These are phyloP conservation scores for Talaromyces sp. DNA, from an alignment of 2,329 filamentous ascomycete species.

Conservation along the genomic window DNA sequence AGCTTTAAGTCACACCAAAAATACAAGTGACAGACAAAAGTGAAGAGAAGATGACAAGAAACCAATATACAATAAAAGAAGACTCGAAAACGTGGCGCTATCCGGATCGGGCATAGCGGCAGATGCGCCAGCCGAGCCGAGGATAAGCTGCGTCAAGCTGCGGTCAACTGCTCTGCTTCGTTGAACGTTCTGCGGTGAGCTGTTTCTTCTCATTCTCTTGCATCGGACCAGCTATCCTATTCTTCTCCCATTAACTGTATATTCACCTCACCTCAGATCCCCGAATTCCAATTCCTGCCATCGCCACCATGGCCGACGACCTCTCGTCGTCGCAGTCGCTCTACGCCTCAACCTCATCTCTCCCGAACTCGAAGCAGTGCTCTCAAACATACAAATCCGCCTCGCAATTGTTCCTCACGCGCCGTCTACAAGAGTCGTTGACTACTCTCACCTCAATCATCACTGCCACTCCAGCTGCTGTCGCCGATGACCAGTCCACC, in stretches of 20 bases:
- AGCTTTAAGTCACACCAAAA: too few relatives aligned
- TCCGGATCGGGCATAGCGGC: conserved; percentile 16
- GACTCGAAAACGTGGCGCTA: not conserved
- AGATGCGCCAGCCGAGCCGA: conserved; percentile 27
- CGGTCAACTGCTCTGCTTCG: not conserved
- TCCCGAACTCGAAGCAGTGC: conserved; percentile 57
- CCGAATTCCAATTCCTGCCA: not conserved
- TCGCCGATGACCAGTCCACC: conserved; percentile 26
- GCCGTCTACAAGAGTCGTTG: conserved; percentile 82
- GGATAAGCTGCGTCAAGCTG: conserved; percentile 21
- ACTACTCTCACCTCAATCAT: conserved; percentile 81
- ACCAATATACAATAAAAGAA: not conserved
- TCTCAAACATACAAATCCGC: conserved; percentile 93
- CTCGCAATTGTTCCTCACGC: conserved; percentile 89
- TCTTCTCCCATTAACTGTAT: not conserved
- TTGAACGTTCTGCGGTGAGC: not conserved
- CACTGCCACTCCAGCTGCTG: conserved; percentile 37
- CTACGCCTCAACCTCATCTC: conserved; percentile 46
- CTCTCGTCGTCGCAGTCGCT: conserved; percentile 53
- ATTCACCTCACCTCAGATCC: not conserved
- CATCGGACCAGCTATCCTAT: not conserved
- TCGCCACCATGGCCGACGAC: conserved; percentile 27
- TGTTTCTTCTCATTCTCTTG: not conserved
- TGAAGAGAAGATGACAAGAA: not conserved
- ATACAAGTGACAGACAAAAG: not conserved